Evolutionary conservation across 108 stramenopile genomes (phyloP), one percentile per base, ranked within the genome.

Genomic region (Cyclotella cryptica): DNA sequence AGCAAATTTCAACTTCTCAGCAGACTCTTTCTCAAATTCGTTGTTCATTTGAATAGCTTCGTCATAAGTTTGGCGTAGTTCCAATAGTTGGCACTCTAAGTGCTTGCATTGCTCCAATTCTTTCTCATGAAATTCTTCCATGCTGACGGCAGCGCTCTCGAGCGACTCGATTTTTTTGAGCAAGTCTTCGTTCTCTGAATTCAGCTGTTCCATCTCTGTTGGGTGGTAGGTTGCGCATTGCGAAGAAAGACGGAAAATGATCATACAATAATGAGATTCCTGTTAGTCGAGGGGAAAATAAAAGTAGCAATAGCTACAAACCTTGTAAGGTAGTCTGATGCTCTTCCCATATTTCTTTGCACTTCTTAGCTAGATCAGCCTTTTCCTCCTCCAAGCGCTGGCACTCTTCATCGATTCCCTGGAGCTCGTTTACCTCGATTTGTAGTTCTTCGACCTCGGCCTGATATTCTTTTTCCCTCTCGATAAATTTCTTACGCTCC

Each of bases 141-240:
- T 51, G 47, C 3, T 41, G 27, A 30, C 21, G 39, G 62, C 30
- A 18, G 35, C 62, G 39, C 39, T 64, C 35, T 62, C 63, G 9
- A 78, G 58, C 44, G 49, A 14, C 18, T 12, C 21, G n/a, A 66
- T 46, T 53, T 49, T 43, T 21, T 67, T 55, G 28, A 54, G 71
- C 19, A 58, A 49, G 35, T 75, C 74, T 18, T 57, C 71, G 22
- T 67, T 71, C 39, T 71, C 78, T 43, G 53, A 35, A 54, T 71
- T 72, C 22, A 79, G 55, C 26, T 47, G 64, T 42, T 79, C 71
- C 43, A 71, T 52, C 49, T 65, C 62, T 40, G 39, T 27, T 15
- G 18, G 5, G n/a, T 51, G 18, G 3, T 19, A 51, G 49, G 27
- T 28, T 28, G 22, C 2, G 27, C 1, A 58, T 28, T 58, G 57